Evolutionary conservation across 2,329 filamentous ascomycete genomes (phyloP).

Genomic region (Chrysoporthe puriensis): DNA sequence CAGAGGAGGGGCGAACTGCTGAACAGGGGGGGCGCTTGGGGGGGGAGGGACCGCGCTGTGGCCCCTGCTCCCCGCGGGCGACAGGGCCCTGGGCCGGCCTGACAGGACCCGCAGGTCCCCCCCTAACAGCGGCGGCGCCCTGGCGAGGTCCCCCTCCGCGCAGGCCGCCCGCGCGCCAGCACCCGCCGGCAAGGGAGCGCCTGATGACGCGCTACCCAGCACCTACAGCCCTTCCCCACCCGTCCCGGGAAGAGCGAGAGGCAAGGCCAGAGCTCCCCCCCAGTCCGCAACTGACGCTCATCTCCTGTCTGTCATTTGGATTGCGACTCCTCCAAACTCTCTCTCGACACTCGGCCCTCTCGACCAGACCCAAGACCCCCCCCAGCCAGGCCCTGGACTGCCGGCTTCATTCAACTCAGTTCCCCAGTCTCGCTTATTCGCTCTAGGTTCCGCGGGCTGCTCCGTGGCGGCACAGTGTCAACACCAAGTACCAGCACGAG

Average conservation of each 20-base stretch:
- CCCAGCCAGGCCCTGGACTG: conserved; percentile 2
- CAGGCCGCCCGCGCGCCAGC: too few relatives aligned
- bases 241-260: conserved; percentile 29
- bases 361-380: neutral
- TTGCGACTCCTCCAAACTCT: conserved; percentile 23
- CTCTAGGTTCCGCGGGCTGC: neutral
- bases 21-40: neutral
- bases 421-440: conserved; percentile 14
- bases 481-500: too few relatives aligned
- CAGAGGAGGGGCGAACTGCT: conserved; percentile 20
- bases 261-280: conserved; percentile 26
- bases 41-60: conserved; percentile 15
- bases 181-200: neutral
- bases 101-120: conserved; percentile 10
- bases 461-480: conserved; percentile 6
- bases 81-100: conserved; percentile 21
- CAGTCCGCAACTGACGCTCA: conserved; percentile 27
- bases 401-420: conserved; percentile 11
- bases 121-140: conserved; percentile 6
- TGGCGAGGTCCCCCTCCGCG: neutral
- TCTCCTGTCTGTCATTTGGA: conserved; percentile 29
- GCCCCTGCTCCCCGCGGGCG: conserved; percentile 26
- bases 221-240: conserved; percentile 12
- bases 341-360: neutral
- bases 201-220: conserved; percentile 8